These are phyloP conservation scores for Trypanosoma mega DNA, from an alignment of 208 protist species.

Conservation along the genomic window DNA sequence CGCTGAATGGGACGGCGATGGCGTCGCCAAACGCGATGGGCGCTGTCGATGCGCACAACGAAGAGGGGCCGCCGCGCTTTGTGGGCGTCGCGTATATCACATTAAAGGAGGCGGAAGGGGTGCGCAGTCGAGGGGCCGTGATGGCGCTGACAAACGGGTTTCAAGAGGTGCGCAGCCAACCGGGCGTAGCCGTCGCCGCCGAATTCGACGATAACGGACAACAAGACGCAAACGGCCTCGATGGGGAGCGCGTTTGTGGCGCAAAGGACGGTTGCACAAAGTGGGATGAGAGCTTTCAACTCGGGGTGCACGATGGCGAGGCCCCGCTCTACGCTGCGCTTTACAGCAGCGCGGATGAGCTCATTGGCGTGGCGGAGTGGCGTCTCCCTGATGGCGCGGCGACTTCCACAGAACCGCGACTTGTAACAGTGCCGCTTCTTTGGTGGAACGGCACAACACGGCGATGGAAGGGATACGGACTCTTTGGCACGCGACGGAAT, in stretches of 20 bases:
- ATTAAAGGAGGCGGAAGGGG: conserved; percentile 51
- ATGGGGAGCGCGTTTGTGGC: no score
- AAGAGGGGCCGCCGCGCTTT: conserved; percentile 52
- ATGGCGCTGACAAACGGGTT: conserved; percentile 73
- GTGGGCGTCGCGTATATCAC: conserved; percentile 45
- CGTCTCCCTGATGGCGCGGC: conserved; percentile 1
- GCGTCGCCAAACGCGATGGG: background rate
- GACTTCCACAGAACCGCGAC: background rate
- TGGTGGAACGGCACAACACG: background rate
- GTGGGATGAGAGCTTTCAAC: conserved; percentile 71
- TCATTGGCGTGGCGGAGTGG: conserved; percentile 13
- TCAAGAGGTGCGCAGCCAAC: conserved; percentile 58
- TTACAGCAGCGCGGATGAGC: conserved; percentile 27
- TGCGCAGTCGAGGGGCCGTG: conserved; percentile 35
- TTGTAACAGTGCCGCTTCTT: conserved; percentile 7
- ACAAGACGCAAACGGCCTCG: no score
- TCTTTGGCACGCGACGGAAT: conserved; percentile 1
- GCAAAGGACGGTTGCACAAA: conserved; percentile 28
- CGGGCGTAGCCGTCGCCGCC: background rate
- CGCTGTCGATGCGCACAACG: background rate
- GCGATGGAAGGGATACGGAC: background rate
- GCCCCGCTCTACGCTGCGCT: conserved; percentile 56
- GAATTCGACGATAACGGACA: background rate
- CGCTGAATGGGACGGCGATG: conserved; percentile 2
- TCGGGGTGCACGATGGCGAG: conserved; percentile 39